Base-by-base conservation (phyloP, 192 early-diverging fungal species). In the Coemansia sp. region DNA sequence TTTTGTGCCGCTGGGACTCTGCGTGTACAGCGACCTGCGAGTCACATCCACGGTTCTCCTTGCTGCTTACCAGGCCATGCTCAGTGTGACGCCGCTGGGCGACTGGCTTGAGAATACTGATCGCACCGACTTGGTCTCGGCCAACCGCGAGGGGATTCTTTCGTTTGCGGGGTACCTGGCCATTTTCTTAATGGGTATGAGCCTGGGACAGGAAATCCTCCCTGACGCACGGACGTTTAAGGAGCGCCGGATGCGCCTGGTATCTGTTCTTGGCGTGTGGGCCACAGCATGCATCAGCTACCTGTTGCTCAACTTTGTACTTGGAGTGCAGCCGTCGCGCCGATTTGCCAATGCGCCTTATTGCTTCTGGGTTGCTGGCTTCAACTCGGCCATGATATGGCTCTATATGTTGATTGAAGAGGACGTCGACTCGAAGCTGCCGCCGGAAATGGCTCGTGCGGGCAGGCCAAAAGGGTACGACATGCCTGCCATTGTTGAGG, bases 121-220 rank as follows among this genome's bases (percentile, higher is more conserved):
- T 6, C 86, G 96, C 41, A 77, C 75, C 0, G 84, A 84, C 60
- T 62, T 96, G 0, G 64, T 99, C 20, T 88, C 85, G 31, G 88
- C 91, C 62, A 99, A 99, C 83, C 88, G 90, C 48, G 96, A 99
- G 71, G 96, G 96, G 12, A 84, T 97, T 33, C 89, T 85, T 50
- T 93, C 90, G 35, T 91, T 96, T 55, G 16, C 77, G 76, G 95
- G 95, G 1, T 99, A 95, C 68, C 75, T 92, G 43, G 68, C 90
- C 1, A 92, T 97, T 35, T 97, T 91, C 66, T 70, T 94, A 34
- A 65, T 93, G 36, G 90, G 91, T 0, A 84, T 93, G 35, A 88
- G 89, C 62, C 70, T 91, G 16, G 96, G 96, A 2, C 70, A 68
- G 7, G 77, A 80, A 61, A 76, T 90, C 35, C 85, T 88, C 59